Percentiles rank a stretch among this genome's conserved stretches.
These are phyloP conservation scores for Chrysophaeum taylorii DNA, from an alignment of 352 stramenopile species.

Conservation along the genomic window DNA sequence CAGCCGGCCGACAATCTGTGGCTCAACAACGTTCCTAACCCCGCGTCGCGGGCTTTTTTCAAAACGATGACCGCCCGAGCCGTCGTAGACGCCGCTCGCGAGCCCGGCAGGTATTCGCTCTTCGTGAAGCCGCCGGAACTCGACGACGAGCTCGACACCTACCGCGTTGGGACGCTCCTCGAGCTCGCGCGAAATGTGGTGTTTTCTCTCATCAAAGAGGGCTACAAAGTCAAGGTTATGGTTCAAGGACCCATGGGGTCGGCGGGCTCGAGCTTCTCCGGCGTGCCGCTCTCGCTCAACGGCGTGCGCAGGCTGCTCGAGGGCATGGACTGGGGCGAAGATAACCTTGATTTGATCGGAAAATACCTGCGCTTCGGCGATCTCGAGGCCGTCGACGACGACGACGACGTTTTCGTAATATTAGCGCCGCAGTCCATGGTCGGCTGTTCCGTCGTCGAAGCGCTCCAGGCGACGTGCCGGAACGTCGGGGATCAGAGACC, in stretches of 20 bases:
- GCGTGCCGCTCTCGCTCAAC: neutral
- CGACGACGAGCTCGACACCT: neutral
- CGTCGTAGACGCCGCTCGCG: neutral
- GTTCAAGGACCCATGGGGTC: constrained; percentile 2
- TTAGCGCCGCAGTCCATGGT: neutral
- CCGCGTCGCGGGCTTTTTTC: neutral
- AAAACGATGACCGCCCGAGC: neutral
- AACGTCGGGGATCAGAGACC: neutral
- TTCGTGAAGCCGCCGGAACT: neutral
- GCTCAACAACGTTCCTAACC: neutral
- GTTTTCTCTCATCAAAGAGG: neutral
- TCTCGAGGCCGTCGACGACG: neutral
- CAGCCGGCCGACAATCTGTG: neutral
- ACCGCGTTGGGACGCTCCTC: neutral
- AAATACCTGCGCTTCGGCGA: neutral
- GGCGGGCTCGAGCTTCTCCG: neutral
- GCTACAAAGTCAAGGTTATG: neutral
- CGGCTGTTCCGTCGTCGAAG: neutral
- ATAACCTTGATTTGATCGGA: neutral
- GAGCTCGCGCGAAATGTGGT: neutral
- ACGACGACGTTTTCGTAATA: neutral
- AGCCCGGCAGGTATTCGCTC: neutral
- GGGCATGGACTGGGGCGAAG: constrained; percentile 3
- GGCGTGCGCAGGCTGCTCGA: neutral
- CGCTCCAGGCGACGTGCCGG: neutral